phyloP scores from a whole-genome alignment of 495 filamentous ascomycete genomes.

The Penicillium argentinense region DNA sequence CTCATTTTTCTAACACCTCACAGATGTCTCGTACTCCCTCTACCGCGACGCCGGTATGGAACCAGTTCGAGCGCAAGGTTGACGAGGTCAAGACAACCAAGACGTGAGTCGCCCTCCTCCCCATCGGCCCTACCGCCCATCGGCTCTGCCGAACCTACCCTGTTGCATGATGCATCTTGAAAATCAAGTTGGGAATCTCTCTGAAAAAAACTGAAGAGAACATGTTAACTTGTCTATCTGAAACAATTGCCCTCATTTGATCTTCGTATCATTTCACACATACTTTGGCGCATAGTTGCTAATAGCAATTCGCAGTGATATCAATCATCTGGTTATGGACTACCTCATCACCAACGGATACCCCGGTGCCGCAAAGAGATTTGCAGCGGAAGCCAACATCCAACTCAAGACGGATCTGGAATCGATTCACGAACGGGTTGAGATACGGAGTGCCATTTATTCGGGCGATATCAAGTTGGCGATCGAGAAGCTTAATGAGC shows the following conservation, averaged over 20 bases:
- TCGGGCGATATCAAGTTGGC: conserved; percentile 80
- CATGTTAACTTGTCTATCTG: conserved; percentile 72
- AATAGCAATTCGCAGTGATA: conserved; percentile 63
- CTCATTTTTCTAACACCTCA: conserved; percentile 41
- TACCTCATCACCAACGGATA: conserved; percentile 97
- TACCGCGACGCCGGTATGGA: conserved; percentile 65
- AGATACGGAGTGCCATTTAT: conserved; percentile 79
- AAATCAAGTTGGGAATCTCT: conserved; percentile 99
- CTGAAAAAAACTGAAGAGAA: conserved; percentile 90
- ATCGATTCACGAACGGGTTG: conserved; percentile 72
- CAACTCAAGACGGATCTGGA: conserved; percentile 66
- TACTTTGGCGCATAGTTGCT: conserved; percentile 25
- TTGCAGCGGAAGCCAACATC: conserved; percentile 91
- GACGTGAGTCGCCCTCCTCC: conserved; percentile 60
- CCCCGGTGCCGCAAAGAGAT: conserved; percentile 87
- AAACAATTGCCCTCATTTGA: conserved; percentile 26
- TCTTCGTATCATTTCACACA: conserved; percentile 6
- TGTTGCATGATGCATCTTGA: conserved; percentile 74
- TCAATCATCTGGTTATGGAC: conserved; percentile 94
- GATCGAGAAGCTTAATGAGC: conserved; percentile 82
- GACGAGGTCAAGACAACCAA: conserved; percentile 87
- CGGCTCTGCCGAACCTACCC: conserved; percentile 7
- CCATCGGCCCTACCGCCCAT: conserved; percentile 9
- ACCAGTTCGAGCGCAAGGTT: conserved; percentile 73
- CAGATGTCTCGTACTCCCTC: conserved; percentile 66